Evolutionary conservation across 2,329 filamentous ascomycete species (phyloP), one percentile per base, ranked within the genome.

Genomic region (Colletotrichum sp.): DNA sequence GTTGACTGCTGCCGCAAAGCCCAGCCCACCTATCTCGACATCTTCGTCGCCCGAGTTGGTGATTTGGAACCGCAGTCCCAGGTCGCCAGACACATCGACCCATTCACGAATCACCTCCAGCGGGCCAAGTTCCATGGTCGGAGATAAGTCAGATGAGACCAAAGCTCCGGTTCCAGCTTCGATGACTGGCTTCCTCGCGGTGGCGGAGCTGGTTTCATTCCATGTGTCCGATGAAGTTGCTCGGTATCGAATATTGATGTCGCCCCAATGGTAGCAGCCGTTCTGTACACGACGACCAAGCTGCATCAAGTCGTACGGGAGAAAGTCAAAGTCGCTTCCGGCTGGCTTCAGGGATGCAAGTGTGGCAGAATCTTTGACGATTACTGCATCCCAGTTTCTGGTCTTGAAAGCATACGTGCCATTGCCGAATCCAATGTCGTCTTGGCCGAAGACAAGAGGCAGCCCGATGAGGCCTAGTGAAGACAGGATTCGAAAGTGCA

Each of bases 1-100:
- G 82, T 92, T 92, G 83, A 92, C 91, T 78, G 91, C 90, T 8
- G 90, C 86, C 0, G 91, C 90, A 70, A 92, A 88, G 0, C 90
- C 91, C 2, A 92, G 83, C 67, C 87, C 88, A 2, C 91, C 91
- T 9, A 92, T 81, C 74, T 92, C 90, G 4, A 92, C 68, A 0
- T 82, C 73, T 0, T 79, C 77, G 0, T 78, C 77, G 1, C 81
- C 87, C 0, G 81, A 81, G 73, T 91, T 92, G 18, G 82, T 83
- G 32, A 92, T 78, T 2, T 86, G 90, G 80, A 92, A 89, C 16
- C 84, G 84, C 12, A 92, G 81, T 5, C 85, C 88, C 2, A 92
- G 79, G 75, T 91, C 89, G 3, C 86, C 87, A 0, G 84, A 82
- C 0, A 87, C 80, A 4, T 88, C 83, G 3, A 88, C 77, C 91